Evolutionary conservation across 768 basidiomycete genomes (phyloP).

Genomic region (Suillus paluster): DNA sequence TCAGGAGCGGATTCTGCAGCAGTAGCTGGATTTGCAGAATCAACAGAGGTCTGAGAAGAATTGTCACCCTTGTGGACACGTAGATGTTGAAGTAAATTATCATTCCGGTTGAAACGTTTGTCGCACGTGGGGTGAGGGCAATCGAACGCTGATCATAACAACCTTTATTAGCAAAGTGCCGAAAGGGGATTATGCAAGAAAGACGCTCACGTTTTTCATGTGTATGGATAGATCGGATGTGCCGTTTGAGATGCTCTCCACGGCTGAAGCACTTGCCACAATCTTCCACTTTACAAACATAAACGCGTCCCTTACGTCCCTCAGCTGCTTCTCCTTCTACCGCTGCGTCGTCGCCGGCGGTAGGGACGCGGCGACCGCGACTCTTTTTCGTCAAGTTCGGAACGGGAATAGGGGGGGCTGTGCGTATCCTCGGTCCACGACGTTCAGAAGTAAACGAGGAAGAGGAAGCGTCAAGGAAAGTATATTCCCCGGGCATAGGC

Average conservation of each 20-base stretch:
- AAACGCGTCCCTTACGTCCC: conserved; percentile 42
- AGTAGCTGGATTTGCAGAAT: conserved; percentile 29
- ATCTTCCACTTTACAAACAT: conserved; percentile 67
- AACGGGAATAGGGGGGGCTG: conserved; percentile 67
- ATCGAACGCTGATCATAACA: conserved; percentile 61
- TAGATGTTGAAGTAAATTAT: conserved; percentile 80
- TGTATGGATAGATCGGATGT: conserved; percentile 75
- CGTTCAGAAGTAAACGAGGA: conserved; percentile 43
- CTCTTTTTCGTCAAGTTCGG: conserved; percentile 83
- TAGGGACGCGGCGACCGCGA: conserved; percentile 77
- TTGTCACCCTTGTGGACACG: conserved; percentile 62
- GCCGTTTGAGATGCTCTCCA: conserved; percentile 77
- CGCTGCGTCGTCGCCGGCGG: conserved; percentile 34
- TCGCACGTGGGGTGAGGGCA: conserved; percentile 70
- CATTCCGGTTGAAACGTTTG: conserved; percentile 78
- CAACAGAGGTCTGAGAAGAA: conserved; percentile 38
- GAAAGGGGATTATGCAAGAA: conserved; percentile 17
- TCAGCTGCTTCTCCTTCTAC: conserved; percentile 30
- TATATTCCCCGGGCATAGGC: conserved; percentile 37
- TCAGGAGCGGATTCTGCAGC: conserved; percentile 28
- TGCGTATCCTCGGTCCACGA: conserved; percentile 54
- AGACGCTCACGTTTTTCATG: conserved; percentile 70
- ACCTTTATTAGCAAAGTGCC: conserved; percentile 20
- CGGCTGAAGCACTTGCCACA: conserved; percentile 78
- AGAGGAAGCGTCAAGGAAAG: conserved; percentile 39